Evolutionary conservation across 2,329 filamentous ascomycete genomes (phyloP).

Genomic region (Coniochaeta sp.): DNA sequence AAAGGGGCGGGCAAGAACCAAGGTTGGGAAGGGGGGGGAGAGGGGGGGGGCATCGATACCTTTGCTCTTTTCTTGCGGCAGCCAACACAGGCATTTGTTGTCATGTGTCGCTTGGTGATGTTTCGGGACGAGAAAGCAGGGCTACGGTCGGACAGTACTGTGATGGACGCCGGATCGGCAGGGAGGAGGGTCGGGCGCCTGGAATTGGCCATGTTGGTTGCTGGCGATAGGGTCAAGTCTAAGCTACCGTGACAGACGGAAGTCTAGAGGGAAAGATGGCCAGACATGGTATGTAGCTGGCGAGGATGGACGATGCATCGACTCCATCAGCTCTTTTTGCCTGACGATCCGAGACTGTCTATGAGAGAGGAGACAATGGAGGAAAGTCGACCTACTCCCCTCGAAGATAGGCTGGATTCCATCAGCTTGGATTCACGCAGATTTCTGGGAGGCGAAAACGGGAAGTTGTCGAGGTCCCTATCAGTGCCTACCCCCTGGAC

Average conservation of each 20-base stretch:
- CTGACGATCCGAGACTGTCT: too few relatives aligned
- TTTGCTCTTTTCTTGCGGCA: conserved; percentile 4
- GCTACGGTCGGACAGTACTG: not conserved
- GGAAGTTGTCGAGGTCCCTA: too few relatives aligned
- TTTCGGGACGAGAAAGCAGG: not conserved
- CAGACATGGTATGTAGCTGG: too few relatives aligned
- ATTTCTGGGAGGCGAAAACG: too few relatives aligned
- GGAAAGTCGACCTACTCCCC: too few relatives aligned
- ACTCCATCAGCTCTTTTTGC: too few relatives aligned
- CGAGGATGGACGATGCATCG: too few relatives aligned
- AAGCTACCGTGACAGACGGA: not conserved
- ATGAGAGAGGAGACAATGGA: too few relatives aligned
- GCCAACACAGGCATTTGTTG: not conserved
- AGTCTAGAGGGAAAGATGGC: too few relatives aligned
- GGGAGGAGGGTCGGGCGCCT: not conserved
- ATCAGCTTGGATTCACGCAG: too few relatives aligned
- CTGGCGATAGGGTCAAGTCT: not conserved
- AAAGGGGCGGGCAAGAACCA: not conserved
- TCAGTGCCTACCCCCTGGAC: too few relatives aligned
- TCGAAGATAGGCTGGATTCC: too few relatives aligned
- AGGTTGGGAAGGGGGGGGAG: not conserved
- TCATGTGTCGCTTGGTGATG: not conserved
- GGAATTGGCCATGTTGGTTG: not conserved
- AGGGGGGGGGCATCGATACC: not conserved
- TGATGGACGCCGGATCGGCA: not conserved